Evolutionary conservation across 2,329 filamentous ascomycete species (phyloP), one percentile per base, ranked within the genome.

Genomic region (Raffaelea arxii): DNA sequence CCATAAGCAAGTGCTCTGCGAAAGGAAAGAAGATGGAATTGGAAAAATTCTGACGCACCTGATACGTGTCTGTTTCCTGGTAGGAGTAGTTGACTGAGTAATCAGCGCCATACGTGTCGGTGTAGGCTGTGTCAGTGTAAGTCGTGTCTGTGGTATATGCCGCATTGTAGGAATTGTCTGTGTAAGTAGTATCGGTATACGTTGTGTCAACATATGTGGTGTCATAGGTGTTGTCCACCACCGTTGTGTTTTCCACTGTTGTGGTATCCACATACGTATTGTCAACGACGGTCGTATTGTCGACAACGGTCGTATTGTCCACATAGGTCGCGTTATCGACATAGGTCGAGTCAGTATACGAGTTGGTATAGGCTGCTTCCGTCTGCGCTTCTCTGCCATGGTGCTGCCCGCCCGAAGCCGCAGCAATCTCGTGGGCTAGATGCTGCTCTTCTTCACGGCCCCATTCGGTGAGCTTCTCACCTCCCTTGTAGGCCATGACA

Each of bases 401-500:
- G n/a, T 18, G 10, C 36, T 9, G 9, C 9, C 38, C 10, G n/a
- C 4, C 38, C 14, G 4, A 7, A 16, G 4, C 38, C 4, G 21
- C 21, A 25, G 49, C 49, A 12, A 50, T 25, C 40, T 50, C 46
- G 32, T 41, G 22, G 9, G 43, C 49, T 30, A 50, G 30, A 43
- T 50, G 36, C 18, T 48, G 22, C 38, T 50, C 43, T 30, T 50
- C 46, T 3, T 50, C 10, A 10, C 46, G 21, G 22, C 35, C 49
- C 43, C 46, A 50, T 7, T 41, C 25, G 24, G 46, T 46, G 24
- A 50, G 32, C 22, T 47, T 48, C 25, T 50, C 43, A 11, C 42
- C 49, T 12, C 46, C 49, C 36, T 50, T 46, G 2, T 48, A 43
- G 9, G 49, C 49, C 22, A 50, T 40, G 1, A 51, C 43, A 6